Percentiles rank a stretch among this genome's conserved stretches.
phyloP scores from a whole-genome alignment of 305 asterid species.

The Nicotiana rustica region DNA sequence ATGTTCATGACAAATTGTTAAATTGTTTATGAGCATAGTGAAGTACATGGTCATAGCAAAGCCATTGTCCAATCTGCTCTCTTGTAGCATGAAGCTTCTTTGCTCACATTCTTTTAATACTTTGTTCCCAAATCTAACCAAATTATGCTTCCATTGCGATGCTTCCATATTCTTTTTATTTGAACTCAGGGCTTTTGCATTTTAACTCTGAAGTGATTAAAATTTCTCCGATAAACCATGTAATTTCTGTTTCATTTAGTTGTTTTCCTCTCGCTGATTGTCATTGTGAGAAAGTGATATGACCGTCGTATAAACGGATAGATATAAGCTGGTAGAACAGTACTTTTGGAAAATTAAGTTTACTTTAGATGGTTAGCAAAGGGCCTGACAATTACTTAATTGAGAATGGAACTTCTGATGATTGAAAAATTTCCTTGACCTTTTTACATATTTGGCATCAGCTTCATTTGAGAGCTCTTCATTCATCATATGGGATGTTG shows the following conservation, averaged over 20 bases:
- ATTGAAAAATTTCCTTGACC: conserved; percentile 58
- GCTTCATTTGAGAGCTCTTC: conserved; percentile 91
- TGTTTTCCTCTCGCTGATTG: neutral
- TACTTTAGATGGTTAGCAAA: too few relatives aligned
- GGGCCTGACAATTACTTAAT: neutral
- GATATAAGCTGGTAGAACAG: too few relatives aligned
- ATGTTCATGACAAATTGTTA: too few relatives aligned
- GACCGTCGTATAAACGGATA: too few relatives aligned
- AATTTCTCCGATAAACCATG: neutral
- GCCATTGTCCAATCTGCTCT: too few relatives aligned
- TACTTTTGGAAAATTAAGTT: too few relatives aligned
- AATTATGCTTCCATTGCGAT: neutral
- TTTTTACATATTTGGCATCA: conserved; percentile 84
- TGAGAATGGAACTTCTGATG: neutral
- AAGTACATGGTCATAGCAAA: too few relatives aligned
- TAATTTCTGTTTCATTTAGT: neutral
- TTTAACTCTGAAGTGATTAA: neutral
- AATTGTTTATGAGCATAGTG: too few relatives aligned
- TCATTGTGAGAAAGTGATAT: too few relatives aligned
- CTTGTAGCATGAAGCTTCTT: too few relatives aligned
- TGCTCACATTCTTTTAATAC: too few relatives aligned
- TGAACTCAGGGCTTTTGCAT: neutral
- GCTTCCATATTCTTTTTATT: neutral
- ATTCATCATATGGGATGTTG: conserved; percentile 96
- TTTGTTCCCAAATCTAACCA: too few relatives aligned